Percentiles rank a stretch among this genome's conserved stretches.
These are phyloP conservation scores for Fusarium concolor DNA, from an alignment of 2,329 filamentous ascomycete species.

Conservation along the genomic window DNA sequence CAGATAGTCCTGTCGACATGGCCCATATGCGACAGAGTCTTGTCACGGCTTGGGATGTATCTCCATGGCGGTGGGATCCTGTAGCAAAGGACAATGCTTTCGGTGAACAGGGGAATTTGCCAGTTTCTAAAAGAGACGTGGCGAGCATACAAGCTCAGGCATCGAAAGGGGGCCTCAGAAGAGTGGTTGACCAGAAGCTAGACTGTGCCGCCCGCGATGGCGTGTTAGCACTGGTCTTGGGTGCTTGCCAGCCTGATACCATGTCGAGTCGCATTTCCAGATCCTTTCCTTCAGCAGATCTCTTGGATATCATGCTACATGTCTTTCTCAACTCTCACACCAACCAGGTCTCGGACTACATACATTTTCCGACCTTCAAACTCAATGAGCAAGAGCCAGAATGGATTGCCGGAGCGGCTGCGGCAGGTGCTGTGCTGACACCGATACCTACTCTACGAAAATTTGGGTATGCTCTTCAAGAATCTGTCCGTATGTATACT, in stretches of 20 bases:
- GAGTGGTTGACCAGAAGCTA: slow-evolving; percentile 58
- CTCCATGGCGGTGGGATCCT: slow-evolving; percentile 64
- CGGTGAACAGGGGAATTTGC: slow-evolving; percentile 59
- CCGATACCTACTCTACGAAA: slow-evolving; percentile 69
- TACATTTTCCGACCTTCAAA: slow-evolving; percentile 71
- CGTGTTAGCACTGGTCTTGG: slow-evolving; percentile 72
- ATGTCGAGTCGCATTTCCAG: slow-evolving; percentile 65
- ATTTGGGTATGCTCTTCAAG: slow-evolving; percentile 68
- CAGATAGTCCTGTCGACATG: slow-evolving; percentile 57
- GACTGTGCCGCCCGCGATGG: slow-evolving; percentile 66
- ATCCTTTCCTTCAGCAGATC: slow-evolving; percentile 71
- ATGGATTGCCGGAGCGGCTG: slow-evolving; percentile 69
- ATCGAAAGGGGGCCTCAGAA: slow-evolving; percentile 52
- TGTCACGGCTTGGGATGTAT: slow-evolving; percentile 62
- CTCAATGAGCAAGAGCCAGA: slow-evolving; percentile 68
- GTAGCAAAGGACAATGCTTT: slow-evolving; percentile 58
- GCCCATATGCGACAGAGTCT: slow-evolving; percentile 60
- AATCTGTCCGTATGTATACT: slow-evolving; percentile 58
- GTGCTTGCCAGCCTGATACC: slow-evolving; percentile 64
- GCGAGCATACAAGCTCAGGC: slow-evolving; percentile 55
- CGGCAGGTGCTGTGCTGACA: slow-evolving; percentile 70
- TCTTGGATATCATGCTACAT: slow-evolving; percentile 71
- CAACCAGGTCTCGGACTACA: slow-evolving; percentile 68
- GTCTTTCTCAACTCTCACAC: slow-evolving; percentile 68
- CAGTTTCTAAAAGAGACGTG: slow-evolving; percentile 56